phyloP scores from a whole-genome alignment of 768 basidiomycete genomes.

The Auricularia sp. region DNA sequence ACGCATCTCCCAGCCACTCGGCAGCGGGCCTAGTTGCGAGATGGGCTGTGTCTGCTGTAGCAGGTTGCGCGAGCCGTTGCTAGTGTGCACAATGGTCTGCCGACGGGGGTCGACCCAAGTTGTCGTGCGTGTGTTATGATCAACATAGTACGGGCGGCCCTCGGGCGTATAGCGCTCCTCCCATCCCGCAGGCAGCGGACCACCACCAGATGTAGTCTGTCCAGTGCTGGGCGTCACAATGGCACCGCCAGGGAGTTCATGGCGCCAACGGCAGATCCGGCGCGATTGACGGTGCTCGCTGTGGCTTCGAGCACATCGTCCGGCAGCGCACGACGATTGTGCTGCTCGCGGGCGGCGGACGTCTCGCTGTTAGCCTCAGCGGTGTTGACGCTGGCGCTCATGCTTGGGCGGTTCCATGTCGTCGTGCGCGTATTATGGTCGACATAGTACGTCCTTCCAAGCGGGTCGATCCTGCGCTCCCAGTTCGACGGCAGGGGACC shows the following conservation, averaged over 20 bases:
- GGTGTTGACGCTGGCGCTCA: conserved; percentile 63
- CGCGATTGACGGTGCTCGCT: conserved; percentile 28
- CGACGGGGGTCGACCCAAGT: conserved; percentile 99
- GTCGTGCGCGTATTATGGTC: conserved; percentile 97
- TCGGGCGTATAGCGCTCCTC: conserved; percentile 98
- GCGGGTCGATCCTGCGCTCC: conserved; percentile 95
- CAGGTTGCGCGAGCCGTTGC: conserved; percentile 41
- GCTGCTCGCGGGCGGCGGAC: conserved; percentile 78
- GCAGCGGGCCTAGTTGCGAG: conserved; percentile 90
- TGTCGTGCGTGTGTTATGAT: conserved; percentile 97
- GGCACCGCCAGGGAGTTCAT: conserved; percentile 27
- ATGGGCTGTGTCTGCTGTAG: conserved; percentile 88
- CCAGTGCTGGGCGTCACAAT: conserved; percentile 19
- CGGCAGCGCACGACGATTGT: conserved; percentile 70
- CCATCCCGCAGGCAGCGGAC: conserved; percentile 93
- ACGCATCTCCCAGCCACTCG: conserved; percentile 99
- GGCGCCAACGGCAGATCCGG: conserved; percentile 18
- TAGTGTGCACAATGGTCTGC: conserved; percentile 89
- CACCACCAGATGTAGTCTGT: conserved; percentile 63
- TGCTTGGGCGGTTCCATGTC: conserved; percentile 90
- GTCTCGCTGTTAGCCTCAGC: conserved; percentile 66
- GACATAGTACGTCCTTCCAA: conserved; percentile 94
- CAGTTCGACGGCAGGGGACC: conserved; percentile 86
- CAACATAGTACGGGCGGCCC: conserved; percentile 96
- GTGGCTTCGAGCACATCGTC: conserved; percentile 77